Conservation (phyloP, 805 yeast genomes). For the Myxozyma udenii region DNA sequence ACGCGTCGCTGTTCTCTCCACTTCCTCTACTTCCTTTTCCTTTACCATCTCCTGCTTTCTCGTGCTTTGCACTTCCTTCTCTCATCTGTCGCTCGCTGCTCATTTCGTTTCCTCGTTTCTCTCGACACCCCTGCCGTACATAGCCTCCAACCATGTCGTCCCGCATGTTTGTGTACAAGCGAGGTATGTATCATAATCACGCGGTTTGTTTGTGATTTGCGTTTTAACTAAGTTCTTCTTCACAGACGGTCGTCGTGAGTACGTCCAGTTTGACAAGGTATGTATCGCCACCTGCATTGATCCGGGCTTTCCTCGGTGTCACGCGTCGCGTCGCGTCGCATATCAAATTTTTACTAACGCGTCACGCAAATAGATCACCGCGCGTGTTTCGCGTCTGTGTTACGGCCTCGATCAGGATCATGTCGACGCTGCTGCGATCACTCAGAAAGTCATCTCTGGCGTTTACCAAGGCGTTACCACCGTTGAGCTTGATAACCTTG, state of each 20-base stretch:
- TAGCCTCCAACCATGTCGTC: background rate
- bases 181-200: slow-evolving; percentile 20
- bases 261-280: slow-evolving; percentile 73
- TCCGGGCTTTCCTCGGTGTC: background rate
- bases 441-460: slow-evolving; percentile 93
- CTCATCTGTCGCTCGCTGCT: background rate
- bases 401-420: slow-evolving; percentile 89
- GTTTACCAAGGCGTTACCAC: slow-evolving; percentile 97
- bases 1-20: no score
- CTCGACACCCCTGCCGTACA: background rate
- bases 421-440: slow-evolving; percentile 92
- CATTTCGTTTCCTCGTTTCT: background rate
- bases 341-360: background rate
- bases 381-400: slow-evolving; percentile 87
- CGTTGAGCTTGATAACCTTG: slow-evolving; percentile 59
- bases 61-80: background rate
- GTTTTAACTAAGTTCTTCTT: background rate
- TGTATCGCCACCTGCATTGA: background rate
- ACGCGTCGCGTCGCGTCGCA: background rate
- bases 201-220: background rate
- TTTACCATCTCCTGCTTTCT: background rate
- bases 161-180: slow-evolving; percentile 31
- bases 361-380: slow-evolving; percentile 63
- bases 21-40: background rate
- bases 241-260: slow-evolving; percentile 81